These are phyloP conservation scores for Leonotis leonurus DNA, from an alignment of 257 asterid genomes.

Conservation along the genomic window DNA sequence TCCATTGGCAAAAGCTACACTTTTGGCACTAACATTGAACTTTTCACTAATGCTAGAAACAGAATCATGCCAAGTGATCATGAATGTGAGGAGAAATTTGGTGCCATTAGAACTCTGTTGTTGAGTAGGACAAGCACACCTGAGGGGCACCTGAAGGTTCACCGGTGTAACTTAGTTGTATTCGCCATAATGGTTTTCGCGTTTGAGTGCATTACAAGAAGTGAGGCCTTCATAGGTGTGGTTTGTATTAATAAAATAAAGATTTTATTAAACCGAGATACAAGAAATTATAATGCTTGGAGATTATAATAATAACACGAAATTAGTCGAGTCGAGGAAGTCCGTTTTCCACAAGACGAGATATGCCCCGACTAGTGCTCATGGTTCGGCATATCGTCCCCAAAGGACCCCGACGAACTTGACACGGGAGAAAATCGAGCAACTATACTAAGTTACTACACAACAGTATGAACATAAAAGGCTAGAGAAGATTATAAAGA, in stretches of 20 bases:
- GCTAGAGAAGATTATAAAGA: too few species aligned
- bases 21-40: constrained; percentile 32
- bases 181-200: constrained; percentile 25
- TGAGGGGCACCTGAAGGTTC: constrained; percentile 44
- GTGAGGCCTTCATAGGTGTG: constrained; percentile 45
- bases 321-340: too few species aligned
- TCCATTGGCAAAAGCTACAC: constrained; percentile 46
- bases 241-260: constrained; percentile 43
- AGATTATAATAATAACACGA: too few species aligned
- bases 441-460: too few species aligned
- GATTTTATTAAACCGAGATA: too few species aligned
- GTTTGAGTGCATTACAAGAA: constrained; percentile 44
- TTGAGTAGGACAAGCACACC: constrained; percentile 64
- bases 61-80: constrained; percentile 32
- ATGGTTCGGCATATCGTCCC: too few species aligned
- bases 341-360: too few species aligned
- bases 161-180: constrained; percentile 16
- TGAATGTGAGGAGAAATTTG: constrained; percentile 41
- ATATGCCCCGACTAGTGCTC: too few species aligned
- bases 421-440: too few species aligned
- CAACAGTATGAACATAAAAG: too few species aligned
- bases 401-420: too few species aligned
- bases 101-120: constrained; percentile 35
- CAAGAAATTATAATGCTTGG: too few species aligned
- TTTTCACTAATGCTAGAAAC: constrained; percentile 24